These are phyloP conservation scores for Populus alba DNA, from an alignment of 345 rosid species.

Conservation along the genomic window DNA sequence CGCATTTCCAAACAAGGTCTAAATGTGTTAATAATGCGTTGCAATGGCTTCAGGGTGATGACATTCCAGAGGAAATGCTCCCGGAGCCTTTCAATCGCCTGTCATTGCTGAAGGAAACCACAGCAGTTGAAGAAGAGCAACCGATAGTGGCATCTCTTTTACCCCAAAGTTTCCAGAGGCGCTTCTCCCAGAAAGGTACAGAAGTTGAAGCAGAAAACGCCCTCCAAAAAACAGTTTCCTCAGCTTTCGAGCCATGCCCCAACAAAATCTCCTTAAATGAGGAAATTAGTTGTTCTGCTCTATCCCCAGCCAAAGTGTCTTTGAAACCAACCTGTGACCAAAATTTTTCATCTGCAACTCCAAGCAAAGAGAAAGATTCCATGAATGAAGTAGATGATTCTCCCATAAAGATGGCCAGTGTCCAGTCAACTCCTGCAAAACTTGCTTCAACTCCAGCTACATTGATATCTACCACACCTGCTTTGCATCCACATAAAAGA, in stretches of 20 bases:
- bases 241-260: slow-evolving; percentile 7
- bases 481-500: slow-evolving; percentile 45
- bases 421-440: slow-evolving; percentile 62
- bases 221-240: slow-evolving; percentile 16
- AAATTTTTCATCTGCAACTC: slow-evolving; percentile 32
- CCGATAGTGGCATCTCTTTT: slow-evolving; percentile 45
- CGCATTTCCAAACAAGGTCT: too few relatives aligned
- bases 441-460: slow-evolving; percentile 54
- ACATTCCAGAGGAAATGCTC: slow-evolving; percentile 66
- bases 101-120: not conserved
- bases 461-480: slow-evolving; percentile 45
- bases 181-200: slow-evolving; percentile 36
- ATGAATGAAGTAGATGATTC: slow-evolving; percentile 12
- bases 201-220: slow-evolving; percentile 3
- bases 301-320: slow-evolving; percentile 28
- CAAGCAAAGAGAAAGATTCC: slow-evolving; percentile 32
- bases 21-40: not conserved
- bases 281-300: slow-evolving; percentile 17
- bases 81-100: slow-evolving; percentile 61
- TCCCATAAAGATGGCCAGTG: slow-evolving; percentile 24
- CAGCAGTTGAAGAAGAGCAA: slow-evolving; percentile 16
- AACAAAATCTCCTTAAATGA: slow-evolving; percentile 16
- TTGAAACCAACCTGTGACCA: slow-evolving; percentile 7
- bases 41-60: slow-evolving; percentile 53
- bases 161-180: slow-evolving; percentile 39